phyloP scores from a whole-genome alignment of 352 stramenopile genomes.

The Pythium vanterpoolii region DNA sequence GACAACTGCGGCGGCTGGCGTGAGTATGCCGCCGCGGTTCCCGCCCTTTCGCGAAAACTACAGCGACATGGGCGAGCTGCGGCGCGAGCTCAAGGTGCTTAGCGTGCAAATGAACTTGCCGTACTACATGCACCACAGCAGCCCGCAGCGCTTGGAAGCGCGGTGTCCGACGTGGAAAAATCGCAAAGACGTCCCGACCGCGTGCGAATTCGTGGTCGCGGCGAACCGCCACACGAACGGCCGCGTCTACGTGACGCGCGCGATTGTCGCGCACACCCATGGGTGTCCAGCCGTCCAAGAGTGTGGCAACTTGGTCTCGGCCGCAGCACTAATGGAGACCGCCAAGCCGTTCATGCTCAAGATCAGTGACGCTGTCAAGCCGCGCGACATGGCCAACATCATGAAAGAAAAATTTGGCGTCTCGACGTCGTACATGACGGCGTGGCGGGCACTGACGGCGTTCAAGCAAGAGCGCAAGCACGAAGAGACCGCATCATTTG shows the following conservation, averaged over 20 bases:
- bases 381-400: constrained; percentile 73
- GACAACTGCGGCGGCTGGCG: neutral
- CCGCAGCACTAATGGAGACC: constrained; percentile 68
- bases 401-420: constrained; percentile 85
- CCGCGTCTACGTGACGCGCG: constrained; percentile 68
- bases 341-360: constrained; percentile 67
- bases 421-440: constrained; percentile 75
- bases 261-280: constrained; percentile 40
- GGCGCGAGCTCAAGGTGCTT: constrained; percentile 68
- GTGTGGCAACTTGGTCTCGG: constrained; percentile 48
- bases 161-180: constrained; percentile 76
- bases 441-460: constrained; percentile 65
- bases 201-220: constrained; percentile 70
- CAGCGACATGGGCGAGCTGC: constrained; percentile 67
- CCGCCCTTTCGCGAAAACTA: constrained; percentile 73
- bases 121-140: constrained; percentile 85
- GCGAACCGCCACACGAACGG: constrained; percentile 77
- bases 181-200: constrained; percentile 42
- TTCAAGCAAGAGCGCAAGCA: constrained; percentile 68
- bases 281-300: constrained; percentile 49
- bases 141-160: constrained; percentile 70
- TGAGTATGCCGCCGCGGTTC: constrained; percentile 28
- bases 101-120: constrained; percentile 66
- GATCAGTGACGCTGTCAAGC: constrained; percentile 52
- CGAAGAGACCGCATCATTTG: constrained; percentile 64